phyloP scores from a whole-genome alignment of 2,329 filamentous ascomycete genomes.

The Nothophaeocryptopus gaeumannii region DNA sequence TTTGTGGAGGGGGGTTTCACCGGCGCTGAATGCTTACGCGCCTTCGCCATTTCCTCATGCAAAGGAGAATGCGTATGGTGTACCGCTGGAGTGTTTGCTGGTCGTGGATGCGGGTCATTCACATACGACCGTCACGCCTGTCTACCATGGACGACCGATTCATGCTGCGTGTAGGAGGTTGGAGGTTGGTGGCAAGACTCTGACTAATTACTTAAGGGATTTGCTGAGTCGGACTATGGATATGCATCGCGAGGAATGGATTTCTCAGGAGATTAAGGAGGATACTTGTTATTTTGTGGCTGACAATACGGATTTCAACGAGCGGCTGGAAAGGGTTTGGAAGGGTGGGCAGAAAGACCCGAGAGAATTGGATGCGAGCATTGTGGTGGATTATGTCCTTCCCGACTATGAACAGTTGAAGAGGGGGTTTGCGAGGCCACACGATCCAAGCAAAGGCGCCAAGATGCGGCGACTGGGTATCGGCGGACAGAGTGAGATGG shows the following conservation, averaged over 20 bases:
- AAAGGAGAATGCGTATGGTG: slow-evolving; percentile 32
- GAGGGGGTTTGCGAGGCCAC: slow-evolving; percentile 71
- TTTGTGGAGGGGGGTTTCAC: slow-evolving; percentile 61
- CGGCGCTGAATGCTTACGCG: slow-evolving; percentile 30
- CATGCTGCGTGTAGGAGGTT: slow-evolving; percentile 79
- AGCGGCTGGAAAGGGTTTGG: slow-evolving; percentile 79
- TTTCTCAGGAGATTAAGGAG: slow-evolving; percentile 97
- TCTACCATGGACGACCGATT: slow-evolving; percentile 76
- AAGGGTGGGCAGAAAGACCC: slow-evolving; percentile 66
- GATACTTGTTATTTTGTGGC: slow-evolving; percentile 69
- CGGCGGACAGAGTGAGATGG: slow-evolving; percentile 63
- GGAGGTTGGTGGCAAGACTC: slow-evolving; percentile 85
- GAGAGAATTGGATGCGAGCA: slow-evolving; percentile 45
- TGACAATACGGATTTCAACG: slow-evolving; percentile 52
- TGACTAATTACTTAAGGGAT: slow-evolving; percentile 90
- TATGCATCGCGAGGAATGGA: slow-evolving; percentile 88
- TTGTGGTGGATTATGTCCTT: slow-evolving; percentile 87
- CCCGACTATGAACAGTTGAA: slow-evolving; percentile 69
- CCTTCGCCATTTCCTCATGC: slow-evolving; percentile 34
- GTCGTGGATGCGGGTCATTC: slow-evolving; percentile 91
- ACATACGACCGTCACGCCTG: slow-evolving; percentile 83
- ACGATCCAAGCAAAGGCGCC: slow-evolving; percentile 65
- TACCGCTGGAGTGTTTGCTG: slow-evolving; percentile 57
- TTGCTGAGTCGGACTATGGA: slow-evolving; percentile 91
- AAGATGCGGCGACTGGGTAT: slow-evolving; percentile 49